Evolutionary conservation across 148 eudicot genomes (phyloP), one percentile per base, ranked within the genome.

Genomic region (Rhododendron vialii): DNA sequence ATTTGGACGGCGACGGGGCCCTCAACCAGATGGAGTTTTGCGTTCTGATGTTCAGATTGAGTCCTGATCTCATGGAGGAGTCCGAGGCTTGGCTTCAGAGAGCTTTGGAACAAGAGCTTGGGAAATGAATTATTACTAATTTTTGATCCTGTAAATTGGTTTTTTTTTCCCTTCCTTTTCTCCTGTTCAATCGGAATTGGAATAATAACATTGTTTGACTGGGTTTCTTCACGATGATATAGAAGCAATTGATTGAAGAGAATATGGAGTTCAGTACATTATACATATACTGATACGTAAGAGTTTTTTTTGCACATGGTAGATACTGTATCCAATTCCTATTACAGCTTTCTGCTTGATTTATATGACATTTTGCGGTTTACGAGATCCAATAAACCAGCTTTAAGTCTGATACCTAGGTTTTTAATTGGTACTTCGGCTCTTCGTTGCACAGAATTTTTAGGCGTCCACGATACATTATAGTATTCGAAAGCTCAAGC

Each of bases 11-110:
- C 65, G 92, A 90, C 61, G 90, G 92, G 1, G 91, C 85, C 0
- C 87, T 90, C 20, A 86, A 86, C 78, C 78, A 88, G 82, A 88
- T 86, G 90, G 91, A 90, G 65, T 90, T 90, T 78, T 90, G 90
- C 13, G 90, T 90, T 45, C 77, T 90, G 43, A 90, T 90, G 92
- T 90, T 88, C 78, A 90, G 91, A 82, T 84, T 90, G 73, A 90
- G 91, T 26, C 91, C 91, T 10, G 80, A 90, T 28, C 47, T 90
- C 38, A 88, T 90, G 91, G 73, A 82, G 10, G 84, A 82, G 33
- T 84, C 91, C 0, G 81, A 84, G 86, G 87, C 33, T 45, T 89
- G 87, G 91, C 87, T 91, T 28, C 86, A 89, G 35, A 53, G 84
- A 1, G 90, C 86, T 57, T 81, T 88, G 50, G 63, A 80, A 28